Evolutionary conservation across 228 moss, liverwort and hornwort species (phyloP).

Genomic region (Sphagnum fallax): DNA sequence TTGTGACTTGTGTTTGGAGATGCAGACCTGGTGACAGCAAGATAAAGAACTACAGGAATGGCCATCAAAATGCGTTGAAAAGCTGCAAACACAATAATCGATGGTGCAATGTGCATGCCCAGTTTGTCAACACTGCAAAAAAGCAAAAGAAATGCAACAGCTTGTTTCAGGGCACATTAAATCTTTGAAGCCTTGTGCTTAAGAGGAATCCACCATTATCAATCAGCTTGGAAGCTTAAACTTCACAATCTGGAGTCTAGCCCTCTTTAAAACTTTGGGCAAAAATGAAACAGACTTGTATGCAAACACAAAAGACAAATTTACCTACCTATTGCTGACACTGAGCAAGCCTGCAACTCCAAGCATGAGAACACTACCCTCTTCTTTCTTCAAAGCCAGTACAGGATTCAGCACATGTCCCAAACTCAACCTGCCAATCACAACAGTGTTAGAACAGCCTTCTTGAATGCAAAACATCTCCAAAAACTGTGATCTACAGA

Average conservation of each 20-base stretch:
- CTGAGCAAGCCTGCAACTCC: conserved; percentile 43
- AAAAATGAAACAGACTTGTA: no score
- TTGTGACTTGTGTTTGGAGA: no score
- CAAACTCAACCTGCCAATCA: conserved; percentile 17
- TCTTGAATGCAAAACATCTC: no score
- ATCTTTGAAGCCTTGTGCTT: no score
- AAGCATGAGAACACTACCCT: conserved; percentile 45
- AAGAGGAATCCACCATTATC: no score
- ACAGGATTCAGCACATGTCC: conserved; percentile 27
- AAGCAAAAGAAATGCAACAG: neutral
- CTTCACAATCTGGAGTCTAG: no score
- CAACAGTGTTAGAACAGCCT: no score
- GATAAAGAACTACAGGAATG: conserved; percentile 38
- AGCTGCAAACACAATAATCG: conserved; percentile 39
- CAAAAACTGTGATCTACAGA: no score
- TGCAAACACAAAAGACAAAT: no score
- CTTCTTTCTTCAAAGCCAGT: conserved; percentile 30
- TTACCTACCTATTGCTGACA: conserved; percentile 30
- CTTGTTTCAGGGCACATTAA: neutral
- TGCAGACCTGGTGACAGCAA: conserved; percentile 21
- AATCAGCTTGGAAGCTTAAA: no score
- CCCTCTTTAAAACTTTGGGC: no score
- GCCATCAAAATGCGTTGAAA: conserved; percentile 45
- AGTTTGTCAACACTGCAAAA: conserved; percentile 42
- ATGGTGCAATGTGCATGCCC: conserved; percentile 43